Evolutionary conservation across 306 rosid species (phyloP).

Genomic region (Albizia julibrissin): DNA sequence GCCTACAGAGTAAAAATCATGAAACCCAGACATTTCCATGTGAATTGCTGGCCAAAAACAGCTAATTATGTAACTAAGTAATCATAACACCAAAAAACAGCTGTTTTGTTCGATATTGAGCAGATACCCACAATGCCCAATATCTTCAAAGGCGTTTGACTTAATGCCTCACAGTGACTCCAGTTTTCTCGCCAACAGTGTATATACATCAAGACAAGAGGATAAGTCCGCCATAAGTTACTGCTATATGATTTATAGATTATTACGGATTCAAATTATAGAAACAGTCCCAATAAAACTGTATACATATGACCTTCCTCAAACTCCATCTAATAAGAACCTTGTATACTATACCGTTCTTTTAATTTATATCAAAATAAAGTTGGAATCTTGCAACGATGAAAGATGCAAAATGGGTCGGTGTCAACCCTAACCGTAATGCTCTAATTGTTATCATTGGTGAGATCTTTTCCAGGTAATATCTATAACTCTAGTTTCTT

Average conservation of each 20-base stretch:
- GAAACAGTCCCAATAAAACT: too few species aligned
- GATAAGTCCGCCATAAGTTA: too few species aligned
- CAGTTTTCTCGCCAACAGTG: slow-evolving; percentile 51
- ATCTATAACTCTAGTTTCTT: background rate
- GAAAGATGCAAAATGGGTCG: slow-evolving; percentile 58
- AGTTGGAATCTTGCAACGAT: slow-evolving; percentile 52
- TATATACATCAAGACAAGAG: too few species aligned
- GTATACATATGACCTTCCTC: too few species aligned
- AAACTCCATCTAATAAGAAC: too few species aligned
- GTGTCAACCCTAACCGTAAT: slow-evolving; percentile 51
- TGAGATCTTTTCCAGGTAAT: slow-evolving; percentile 74
- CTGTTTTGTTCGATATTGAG: slow-evolving; percentile 55
- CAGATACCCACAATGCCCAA: slow-evolving; percentile 71
- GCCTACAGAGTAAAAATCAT: slow-evolving; percentile 41
- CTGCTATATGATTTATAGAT: too few species aligned
- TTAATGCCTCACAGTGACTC: slow-evolving; percentile 67
- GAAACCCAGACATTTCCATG: slow-evolving; percentile 44
- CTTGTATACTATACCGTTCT: too few species aligned
- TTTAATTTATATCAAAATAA: too few species aligned
- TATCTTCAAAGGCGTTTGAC: slow-evolving; percentile 58
- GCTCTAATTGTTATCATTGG: slow-evolving; percentile 72
- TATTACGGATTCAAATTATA: too few species aligned
- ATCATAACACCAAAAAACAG: background rate
- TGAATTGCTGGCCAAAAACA: slow-evolving; percentile 44
- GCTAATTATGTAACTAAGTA: too few species aligned